phyloP scores from a whole-genome alignment of 768 basidiomycete genomes.

The Rhodotorula paludigena region DNA sequence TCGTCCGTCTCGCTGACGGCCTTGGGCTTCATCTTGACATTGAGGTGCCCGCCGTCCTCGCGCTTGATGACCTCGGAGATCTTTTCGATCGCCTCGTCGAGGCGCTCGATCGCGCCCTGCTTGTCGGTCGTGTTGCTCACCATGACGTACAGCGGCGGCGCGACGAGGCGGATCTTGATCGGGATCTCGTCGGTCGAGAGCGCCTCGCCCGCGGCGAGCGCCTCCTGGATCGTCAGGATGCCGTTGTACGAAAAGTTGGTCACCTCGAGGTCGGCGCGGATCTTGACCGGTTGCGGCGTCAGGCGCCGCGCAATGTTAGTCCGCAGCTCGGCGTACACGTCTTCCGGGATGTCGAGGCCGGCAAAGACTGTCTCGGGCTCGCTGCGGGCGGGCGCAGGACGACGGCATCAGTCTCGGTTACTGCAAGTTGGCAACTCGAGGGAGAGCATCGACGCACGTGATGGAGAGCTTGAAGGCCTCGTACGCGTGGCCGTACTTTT shows the following conservation, averaged over 20 bases:
- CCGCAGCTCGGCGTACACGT: constrained; percentile 68
- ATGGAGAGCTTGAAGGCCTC: constrained; percentile 97
- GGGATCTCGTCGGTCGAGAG: constrained; percentile 82
- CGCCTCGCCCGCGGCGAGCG: constrained; percentile 78
- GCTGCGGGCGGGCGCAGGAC: constrained; percentile 49
- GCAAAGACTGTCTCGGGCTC: constrained; percentile 73
- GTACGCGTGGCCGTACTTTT: constrained; percentile 89
- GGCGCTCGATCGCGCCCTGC: constrained; percentile 81
- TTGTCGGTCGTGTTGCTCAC: constrained; percentile 97
- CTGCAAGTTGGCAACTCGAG: no score
- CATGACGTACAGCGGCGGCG: constrained; percentile 91
- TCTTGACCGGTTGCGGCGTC: constrained; percentile 97
- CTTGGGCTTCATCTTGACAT: constrained; percentile 99
- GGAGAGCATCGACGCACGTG: constrained; percentile 57
- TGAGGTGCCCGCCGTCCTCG: constrained; percentile 75
- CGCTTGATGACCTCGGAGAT: constrained; percentile 80
- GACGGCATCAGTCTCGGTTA: not conserved
- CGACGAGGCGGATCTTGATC: constrained; percentile 94
- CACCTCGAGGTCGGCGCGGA: constrained; percentile 94
- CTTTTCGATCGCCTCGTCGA: constrained; percentile 86
- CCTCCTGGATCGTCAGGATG: constrained; percentile 93
- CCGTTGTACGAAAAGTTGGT: constrained; percentile 94
- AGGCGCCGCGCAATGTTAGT: constrained; percentile 86
- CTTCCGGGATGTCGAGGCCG: constrained; percentile 53
- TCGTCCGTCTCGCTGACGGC: constrained; percentile 97